Conservation (phyloP, 164 flowering plant genomes). For the Vitis riparia region DNA sequence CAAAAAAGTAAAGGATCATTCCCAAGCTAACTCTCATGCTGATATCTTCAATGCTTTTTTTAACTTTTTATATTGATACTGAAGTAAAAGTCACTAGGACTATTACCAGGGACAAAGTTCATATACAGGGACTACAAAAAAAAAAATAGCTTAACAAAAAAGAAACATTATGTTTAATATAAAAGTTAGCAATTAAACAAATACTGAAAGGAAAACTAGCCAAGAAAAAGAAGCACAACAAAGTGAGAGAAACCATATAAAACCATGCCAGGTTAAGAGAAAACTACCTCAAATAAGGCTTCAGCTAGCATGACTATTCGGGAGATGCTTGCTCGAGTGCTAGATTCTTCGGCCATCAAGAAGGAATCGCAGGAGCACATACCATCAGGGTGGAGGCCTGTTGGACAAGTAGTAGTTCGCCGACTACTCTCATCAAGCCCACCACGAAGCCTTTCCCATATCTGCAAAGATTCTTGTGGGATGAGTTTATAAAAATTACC, state of each 20-base stretch:
- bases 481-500: not conserved
- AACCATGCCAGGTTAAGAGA: not conserved
- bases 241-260: constrained; percentile 3
- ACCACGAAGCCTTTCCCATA: constrained; percentile 71
- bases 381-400: constrained; percentile 74
- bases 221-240: not conserved
- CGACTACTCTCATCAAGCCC: constrained; percentile 40
- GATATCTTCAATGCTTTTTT: no score
- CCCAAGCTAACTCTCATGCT: no score
- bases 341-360: constrained; percentile 49
- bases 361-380: constrained; percentile 68
- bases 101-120: no score
- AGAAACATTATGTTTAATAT: no score
- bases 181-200: not conserved
- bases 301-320: constrained; percentile 88
- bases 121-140: no score
- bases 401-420: constrained; percentile 51
- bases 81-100: no score
- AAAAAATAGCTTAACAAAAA: no score
- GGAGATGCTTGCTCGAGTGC: constrained; percentile 72
- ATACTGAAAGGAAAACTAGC: not conserved
- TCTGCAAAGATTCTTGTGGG: constrained; percentile 31
- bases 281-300: constrained; percentile 81
- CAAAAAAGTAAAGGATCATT: no score
- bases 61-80: no score